These are phyloP conservation scores for Acacia melanoxylon DNA, from an alignment of 306 rosid species.

Conservation along the genomic window DNA sequence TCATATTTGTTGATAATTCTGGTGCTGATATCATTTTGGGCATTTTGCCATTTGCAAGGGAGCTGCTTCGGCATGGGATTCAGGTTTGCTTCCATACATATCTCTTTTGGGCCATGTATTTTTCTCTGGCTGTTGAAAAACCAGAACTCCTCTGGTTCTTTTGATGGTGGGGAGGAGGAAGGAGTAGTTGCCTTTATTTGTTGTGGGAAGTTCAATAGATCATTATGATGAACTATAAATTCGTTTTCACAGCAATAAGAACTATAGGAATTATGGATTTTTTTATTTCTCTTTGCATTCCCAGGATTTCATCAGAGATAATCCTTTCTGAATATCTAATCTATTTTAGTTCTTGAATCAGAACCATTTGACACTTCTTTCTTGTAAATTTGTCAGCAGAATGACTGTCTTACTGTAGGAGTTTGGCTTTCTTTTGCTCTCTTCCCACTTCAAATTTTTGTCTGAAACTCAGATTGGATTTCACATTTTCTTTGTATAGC, in stretches of 20 bases:
- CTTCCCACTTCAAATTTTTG: slow-evolving; percentile 10
- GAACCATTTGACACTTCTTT: slow-evolving; percentile 8
- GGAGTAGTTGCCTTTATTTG: background rate
- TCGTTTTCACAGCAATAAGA: background rate
- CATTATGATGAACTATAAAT: slow-evolving; percentile 6
- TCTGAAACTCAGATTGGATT: slow-evolving; percentile 27
- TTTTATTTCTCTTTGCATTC: background rate
- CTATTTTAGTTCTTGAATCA: background rate
- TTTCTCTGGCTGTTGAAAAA: background rate
- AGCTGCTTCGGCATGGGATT: slow-evolving; percentile 80
- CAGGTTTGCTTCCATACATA: slow-evolving; percentile 61
- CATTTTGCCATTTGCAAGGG: slow-evolving; percentile 94
- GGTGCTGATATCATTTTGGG: slow-evolving; percentile 97
- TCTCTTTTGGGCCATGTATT: background rate
- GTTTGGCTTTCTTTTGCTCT: background rate
- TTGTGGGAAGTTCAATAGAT: background rate
- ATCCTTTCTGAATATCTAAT: background rate
- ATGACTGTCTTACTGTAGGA: slow-evolving; percentile 14
- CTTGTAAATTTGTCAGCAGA: background rate
- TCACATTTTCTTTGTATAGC: background rate
- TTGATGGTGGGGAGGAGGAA: background rate
- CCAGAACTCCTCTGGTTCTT: background rate
- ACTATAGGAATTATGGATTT: background rate
- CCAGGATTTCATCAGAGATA: slow-evolving; percentile 3
- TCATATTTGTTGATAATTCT: slow-evolving; percentile 95